Conservation (phyloP, 139 green algal genomes). For the Chlamydomonas sp. region DNA sequence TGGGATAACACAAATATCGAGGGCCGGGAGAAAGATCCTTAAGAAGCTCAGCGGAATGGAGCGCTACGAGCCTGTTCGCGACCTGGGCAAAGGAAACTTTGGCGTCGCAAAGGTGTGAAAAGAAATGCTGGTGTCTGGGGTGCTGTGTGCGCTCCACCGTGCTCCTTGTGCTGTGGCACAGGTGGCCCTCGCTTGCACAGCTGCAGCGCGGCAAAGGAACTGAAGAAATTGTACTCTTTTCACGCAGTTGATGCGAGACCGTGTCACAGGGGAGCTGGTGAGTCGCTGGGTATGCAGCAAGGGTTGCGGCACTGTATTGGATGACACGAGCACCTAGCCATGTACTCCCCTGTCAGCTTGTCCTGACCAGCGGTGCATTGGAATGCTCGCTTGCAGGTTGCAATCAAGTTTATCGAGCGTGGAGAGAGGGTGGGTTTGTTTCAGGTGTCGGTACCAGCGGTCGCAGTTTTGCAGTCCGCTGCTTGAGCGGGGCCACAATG, state of each 20-base stretch:
- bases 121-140: too few species aligned
- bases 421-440: constrained; percentile 44
- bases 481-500: not conserved
- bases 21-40: too few species aligned
- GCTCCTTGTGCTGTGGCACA: too few species aligned
- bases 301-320: not conserved
- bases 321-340: not conserved
- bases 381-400: constrained; percentile 12
- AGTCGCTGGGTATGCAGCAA: not conserved
- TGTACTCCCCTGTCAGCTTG: too few species aligned
- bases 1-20: too few species aligned
- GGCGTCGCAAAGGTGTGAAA: constrained; percentile 78
- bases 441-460: not conserved
- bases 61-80: constrained; percentile 41
- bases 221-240: too few species aligned
- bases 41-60: not conserved
- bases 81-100: constrained; percentile 96
- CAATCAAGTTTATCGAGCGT: constrained; percentile 73
- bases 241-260: constrained; percentile 56
- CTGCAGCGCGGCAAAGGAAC: too few species aligned
- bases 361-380: not conserved
- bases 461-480: not conserved
- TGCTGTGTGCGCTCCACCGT: too few species aligned
- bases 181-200: too few species aligned
- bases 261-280: constrained; percentile 52